Evolutionary conservation across 306 rosid species (phyloP).

Genomic region (Cucurbita argyrosperma): DNA sequence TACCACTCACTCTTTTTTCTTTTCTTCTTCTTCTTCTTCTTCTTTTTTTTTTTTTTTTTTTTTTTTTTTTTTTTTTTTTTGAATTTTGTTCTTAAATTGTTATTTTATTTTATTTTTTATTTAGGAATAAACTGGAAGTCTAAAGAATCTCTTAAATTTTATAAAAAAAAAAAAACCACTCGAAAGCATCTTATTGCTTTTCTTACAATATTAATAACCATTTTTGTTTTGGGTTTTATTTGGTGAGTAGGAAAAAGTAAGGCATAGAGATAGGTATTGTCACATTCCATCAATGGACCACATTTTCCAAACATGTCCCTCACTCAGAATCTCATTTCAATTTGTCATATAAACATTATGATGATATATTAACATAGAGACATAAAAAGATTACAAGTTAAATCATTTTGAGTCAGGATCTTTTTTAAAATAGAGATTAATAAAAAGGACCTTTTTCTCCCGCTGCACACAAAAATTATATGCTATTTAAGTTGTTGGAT

Average conservation of each 20-base stretch:
- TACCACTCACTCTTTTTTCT: background rate
- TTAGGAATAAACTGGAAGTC: too few relatives aligned
- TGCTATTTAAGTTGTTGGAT: too few relatives aligned
- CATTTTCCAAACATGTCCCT: background rate
- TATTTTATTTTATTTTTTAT: too few relatives aligned
- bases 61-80: too few relatives aligned
- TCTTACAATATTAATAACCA: background rate
- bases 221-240: background rate
- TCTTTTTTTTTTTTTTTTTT: too few relatives aligned
- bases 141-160: background rate
- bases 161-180: background rate
- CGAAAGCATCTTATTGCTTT: background rate
- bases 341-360: background rate
- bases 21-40: background rate
- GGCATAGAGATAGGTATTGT: background rate
- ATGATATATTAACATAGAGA: too few relatives aligned
- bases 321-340: too few relatives aligned
- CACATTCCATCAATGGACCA: background rate
- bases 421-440: too few relatives aligned
- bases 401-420: too few relatives aligned
- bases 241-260: background rate
- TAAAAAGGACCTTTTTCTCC: too few relatives aligned
- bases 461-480: too few relatives aligned
- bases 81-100: too few relatives aligned
- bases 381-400: background rate